phyloP scores from a whole-genome alignment of 2,329 filamentous ascomycete species.

The Harringtonia aguacate region DNA sequence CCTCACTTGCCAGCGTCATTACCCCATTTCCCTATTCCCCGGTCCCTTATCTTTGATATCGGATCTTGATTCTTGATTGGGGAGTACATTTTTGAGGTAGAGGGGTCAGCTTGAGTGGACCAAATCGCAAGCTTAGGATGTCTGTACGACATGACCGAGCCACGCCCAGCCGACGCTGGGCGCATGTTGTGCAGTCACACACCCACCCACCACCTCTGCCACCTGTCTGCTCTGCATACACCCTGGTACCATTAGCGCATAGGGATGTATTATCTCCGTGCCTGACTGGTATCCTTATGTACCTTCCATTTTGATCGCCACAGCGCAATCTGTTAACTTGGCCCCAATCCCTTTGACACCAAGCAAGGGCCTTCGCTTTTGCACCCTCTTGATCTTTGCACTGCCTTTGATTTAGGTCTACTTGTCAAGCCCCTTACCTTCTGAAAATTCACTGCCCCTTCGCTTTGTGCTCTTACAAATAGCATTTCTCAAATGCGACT shows the following conservation, averaged over 20 bases:
- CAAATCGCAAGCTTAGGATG: no score
- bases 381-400: neutral
- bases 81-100: no score
- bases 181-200: neutral
- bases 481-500: neutral
- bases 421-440: no score
- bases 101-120: no score
- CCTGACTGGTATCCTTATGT: slow-evolving; percentile 11
- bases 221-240: slow-evolving; percentile 9
- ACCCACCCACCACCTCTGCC: slow-evolving; percentile 4
- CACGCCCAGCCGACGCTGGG: neutral
- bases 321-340: neutral
- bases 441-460: no score
- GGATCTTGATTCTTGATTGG: no score
- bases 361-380: no score
- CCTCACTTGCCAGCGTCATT: no score
- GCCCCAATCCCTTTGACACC: neutral
- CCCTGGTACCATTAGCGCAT: neutral
- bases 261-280: slow-evolving; percentile 4
- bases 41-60: no score
- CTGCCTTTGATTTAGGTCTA: no score
- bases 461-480: neutral
- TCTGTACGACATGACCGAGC: slow-evolving; percentile 9
- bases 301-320: slow-evolving; percentile 2
- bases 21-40: no score